Evolutionary conservation across 2,329 filamentous ascomycete genomes (phyloP), one percentile per base, ranked within the genome.

Genomic region (Penicillium sp.): DNA sequence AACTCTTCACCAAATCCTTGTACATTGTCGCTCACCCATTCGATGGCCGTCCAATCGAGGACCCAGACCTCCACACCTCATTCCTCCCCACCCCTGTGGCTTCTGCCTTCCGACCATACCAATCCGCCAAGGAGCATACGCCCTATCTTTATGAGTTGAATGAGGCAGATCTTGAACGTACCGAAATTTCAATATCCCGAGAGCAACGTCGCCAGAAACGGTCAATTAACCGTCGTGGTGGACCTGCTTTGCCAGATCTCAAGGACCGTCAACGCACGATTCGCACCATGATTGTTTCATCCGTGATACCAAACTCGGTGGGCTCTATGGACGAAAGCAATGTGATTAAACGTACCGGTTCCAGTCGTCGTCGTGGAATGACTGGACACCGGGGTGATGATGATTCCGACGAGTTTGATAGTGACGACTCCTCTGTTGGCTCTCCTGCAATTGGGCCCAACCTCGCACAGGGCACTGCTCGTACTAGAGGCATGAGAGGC

Each of bases 1-100:
- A 99, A 72, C 84, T 97, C 31, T 99, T 97, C 73, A 95, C 92
- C 6, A 89, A 91, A 72, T 95, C 92, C 69, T 79, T 99, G 59
- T 97, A 96, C 76, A 91, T 94, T 67, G 86, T 95, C 52, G 92
- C 92, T 2, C 92, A 99, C 77, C 88, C 92, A 27, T 99, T 99
- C 68, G 94, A 99, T 71, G 94, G 94, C 49, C 85, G 94, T 36
- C 92, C 92, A 2, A 84, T 97, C 23, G 94, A 97, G 65, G 94
- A 99, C 70, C 86, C 91, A 6, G 94, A 99, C 70, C 83, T 99
- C 27, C 86, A 91, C 57, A 82, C 89, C 53, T 88, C 91, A 54
- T 95, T 99, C 76, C 80, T 97, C 34, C 88, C 90, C 27, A 92
- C 92, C 3, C 94, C 94, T 0, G 77, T 97, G 39, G 84, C 87